Percentiles rank a stretch among this genome's conserved stretches.
These are phyloP conservation scores for Hydnomerulius pinastri DNA, from an alignment of 768 basidiomycete genomes.

Conservation along the genomic window DNA sequence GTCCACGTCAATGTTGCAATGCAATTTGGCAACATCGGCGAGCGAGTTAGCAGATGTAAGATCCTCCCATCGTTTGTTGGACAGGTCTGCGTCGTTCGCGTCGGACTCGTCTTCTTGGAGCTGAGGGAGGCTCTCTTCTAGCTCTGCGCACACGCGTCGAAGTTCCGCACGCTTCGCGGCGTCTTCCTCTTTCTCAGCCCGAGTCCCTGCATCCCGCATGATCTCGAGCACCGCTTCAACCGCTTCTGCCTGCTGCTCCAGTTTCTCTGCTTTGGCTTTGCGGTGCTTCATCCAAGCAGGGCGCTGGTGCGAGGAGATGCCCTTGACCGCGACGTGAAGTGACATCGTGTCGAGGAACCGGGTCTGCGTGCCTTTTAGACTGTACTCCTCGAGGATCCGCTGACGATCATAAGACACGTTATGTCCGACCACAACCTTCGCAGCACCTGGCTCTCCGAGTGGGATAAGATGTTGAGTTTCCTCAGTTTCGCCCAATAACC, in stretches of 20 bases:
- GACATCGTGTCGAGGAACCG: slow-evolving; percentile 95
- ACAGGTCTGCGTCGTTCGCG: slow-evolving; percentile 43
- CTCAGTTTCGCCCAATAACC: slow-evolving; percentile 71
- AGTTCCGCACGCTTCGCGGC: slow-evolving; percentile 38
- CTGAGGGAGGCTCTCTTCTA: slow-evolving; percentile 43
- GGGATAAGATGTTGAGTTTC: slow-evolving; percentile 70
- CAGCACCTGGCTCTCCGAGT: slow-evolving; percentile 52
- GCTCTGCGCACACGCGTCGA: slow-evolving; percentile 35
- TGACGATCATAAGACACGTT: slow-evolving; percentile 94
- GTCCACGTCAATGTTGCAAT: slow-evolving; percentile 79
- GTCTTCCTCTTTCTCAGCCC: slow-evolving; percentile 43
- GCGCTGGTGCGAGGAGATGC: slow-evolving; percentile 93
- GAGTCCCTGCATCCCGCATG: slow-evolving; percentile 42
- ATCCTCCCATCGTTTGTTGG: slow-evolving; percentile 83
- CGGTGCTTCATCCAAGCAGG: slow-evolving; percentile 89
- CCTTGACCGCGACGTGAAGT: slow-evolving; percentile 89
- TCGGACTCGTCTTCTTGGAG: slow-evolving; percentile 38
- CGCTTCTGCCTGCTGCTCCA: slow-evolving; percentile 62
- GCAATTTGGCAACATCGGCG: slow-evolving; percentile 86
- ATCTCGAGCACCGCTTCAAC: slow-evolving; percentile 60
- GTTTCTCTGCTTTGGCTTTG: slow-evolving; percentile 62
- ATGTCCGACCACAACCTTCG: slow-evolving; percentile 85
- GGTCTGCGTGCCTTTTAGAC: slow-evolving; percentile 60
- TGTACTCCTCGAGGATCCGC: slow-evolving; percentile 82
- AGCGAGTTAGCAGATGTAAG: slow-evolving; percentile 91